Conservation (phyloP, 768 basidiomycete species). For the Royoungia palumana region DNA sequence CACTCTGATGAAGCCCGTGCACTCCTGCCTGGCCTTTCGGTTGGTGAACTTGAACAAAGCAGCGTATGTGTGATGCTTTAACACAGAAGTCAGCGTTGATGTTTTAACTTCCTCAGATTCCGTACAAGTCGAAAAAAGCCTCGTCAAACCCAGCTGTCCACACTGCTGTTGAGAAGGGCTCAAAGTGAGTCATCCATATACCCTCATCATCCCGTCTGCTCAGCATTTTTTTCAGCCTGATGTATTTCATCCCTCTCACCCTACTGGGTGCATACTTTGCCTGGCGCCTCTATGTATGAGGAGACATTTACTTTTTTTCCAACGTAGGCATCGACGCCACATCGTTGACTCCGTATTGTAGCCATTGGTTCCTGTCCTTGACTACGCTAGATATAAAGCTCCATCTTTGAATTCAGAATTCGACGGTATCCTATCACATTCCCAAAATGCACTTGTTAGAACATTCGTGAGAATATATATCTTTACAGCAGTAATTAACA, state of each 20-base stretch:
- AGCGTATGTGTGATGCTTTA: slow-evolving; percentile 42
- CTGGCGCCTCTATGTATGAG: slow-evolving; percentile 66
- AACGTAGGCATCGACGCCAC: not conserved
- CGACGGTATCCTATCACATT: not conserved
- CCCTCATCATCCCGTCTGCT: not conserved
- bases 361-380: slow-evolving; percentile 9
- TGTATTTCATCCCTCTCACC: slow-evolving; percentile 82
- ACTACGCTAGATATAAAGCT: slow-evolving; percentile 20
- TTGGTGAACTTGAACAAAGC: slow-evolving; percentile 79
- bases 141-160: slow-evolving; percentile 40
- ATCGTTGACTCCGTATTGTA: slow-evolving; percentile 10
- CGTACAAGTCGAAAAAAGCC: slow-evolving; percentile 50
- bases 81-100: slow-evolving; percentile 1
- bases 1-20: slow-evolving; percentile 97
- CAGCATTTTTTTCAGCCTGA: slow-evolving; percentile 44
- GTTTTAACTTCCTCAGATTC: slow-evolving; percentile 33
- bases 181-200: slow-evolving; percentile 49
- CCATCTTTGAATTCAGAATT: not conserved
- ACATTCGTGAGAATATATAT: too few relatives aligned
- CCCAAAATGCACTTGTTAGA: not conserved
- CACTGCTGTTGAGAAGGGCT: slow-evolving; percentile 60
- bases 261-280: slow-evolving; percentile 84
- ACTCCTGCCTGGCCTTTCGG: slow-evolving; percentile 70
- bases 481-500: slow-evolving; percentile 2
- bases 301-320: not conserved